phyloP scores from a whole-genome alignment of 495 filamentous ascomycete genomes.

The Tuber magnatum region DNA sequence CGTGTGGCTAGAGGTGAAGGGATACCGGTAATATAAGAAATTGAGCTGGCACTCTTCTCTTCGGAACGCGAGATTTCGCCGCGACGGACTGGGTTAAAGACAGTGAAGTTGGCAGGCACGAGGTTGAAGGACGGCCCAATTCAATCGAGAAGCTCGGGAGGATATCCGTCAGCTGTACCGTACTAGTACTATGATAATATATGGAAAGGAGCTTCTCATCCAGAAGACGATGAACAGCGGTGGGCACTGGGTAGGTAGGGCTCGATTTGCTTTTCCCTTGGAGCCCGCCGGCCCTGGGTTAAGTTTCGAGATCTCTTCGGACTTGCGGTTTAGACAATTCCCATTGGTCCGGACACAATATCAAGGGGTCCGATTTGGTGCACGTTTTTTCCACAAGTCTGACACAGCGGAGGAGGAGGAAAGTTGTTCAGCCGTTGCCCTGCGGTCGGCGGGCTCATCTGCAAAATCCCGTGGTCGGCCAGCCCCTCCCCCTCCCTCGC shows the following conservation, averaged over 20 bases:
- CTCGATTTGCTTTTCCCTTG: neutral
- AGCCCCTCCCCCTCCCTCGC: constrained; percentile 10
- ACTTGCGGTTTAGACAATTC: neutral
- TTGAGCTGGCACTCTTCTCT: neutral
- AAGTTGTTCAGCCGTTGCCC: constrained; percentile 12
- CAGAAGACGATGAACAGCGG: neutral
- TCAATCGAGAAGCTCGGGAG: neutral
- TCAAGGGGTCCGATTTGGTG: neutral
- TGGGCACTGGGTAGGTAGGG: neutral
- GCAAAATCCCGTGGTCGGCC: constrained; percentile 26
- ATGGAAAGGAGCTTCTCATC: neutral
- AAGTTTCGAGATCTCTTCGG: neutral
- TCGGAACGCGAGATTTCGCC: neutral
- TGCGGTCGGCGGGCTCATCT: constrained; percentile 3
- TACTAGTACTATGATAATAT: too few relatives aligned
- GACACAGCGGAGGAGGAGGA: neutral
- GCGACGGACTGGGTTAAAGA: neutral
- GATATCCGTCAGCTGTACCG: neutral
- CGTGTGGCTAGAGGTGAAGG: neutral
- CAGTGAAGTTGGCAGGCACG: neutral
- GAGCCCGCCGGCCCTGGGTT: neutral
- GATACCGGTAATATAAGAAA: neutral
- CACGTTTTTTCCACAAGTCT: neutral
- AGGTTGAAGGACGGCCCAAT: neutral
- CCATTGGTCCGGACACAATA: neutral